phyloP scores from a whole-genome alignment of 1,284 basidiomycete genomes.

The Anthracocystis setariae region DNA sequence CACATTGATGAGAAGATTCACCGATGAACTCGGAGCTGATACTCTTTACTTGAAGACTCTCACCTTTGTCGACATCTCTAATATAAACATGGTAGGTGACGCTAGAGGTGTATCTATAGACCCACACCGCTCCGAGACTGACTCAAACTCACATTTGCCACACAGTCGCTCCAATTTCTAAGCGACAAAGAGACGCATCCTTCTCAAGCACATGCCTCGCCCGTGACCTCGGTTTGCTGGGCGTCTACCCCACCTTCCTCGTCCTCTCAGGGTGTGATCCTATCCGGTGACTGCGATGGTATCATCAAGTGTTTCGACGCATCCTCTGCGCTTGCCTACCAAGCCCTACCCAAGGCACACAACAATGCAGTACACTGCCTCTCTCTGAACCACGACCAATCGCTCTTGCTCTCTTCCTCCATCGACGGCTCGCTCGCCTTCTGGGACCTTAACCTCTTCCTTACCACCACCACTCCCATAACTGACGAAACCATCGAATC shows the following conservation, averaged over 20 bases:
- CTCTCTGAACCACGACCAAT: constrained; percentile 8
- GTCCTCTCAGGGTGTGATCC: constrained; percentile 17
- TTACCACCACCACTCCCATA: background rate
- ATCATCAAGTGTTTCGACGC: constrained; percentile 28
- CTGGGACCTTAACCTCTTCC: constrained; percentile 26
- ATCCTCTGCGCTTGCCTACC: constrained; percentile 9
- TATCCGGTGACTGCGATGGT: constrained; percentile 29
- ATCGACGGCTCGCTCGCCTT: constrained; percentile 40
- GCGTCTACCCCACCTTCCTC: constrained; percentile 9
- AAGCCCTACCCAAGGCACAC: constrained; percentile 15
- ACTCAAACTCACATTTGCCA: too few relatives aligned
- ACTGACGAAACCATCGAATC: background rate
- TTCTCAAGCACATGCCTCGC: constrained; percentile 26
- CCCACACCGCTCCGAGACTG: too few relatives aligned
- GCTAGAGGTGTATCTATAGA: too few relatives aligned
- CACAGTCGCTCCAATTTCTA: constrained; percentile 47
- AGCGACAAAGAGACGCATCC: constrained; percentile 37
- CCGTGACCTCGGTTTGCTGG: constrained; percentile 44
- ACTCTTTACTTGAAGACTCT: too few relatives aligned
- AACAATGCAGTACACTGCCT: constrained; percentile 35
- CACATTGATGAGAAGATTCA: too few relatives aligned
- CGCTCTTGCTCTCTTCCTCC: constrained; percentile 16
- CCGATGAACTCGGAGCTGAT: too few relatives aligned
- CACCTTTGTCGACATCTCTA: too few relatives aligned
- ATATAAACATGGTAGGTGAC: background rate